Conservation (phyloP, 805 yeast genomes). For the Kregervanrija pseudodelftensis region DNA sequence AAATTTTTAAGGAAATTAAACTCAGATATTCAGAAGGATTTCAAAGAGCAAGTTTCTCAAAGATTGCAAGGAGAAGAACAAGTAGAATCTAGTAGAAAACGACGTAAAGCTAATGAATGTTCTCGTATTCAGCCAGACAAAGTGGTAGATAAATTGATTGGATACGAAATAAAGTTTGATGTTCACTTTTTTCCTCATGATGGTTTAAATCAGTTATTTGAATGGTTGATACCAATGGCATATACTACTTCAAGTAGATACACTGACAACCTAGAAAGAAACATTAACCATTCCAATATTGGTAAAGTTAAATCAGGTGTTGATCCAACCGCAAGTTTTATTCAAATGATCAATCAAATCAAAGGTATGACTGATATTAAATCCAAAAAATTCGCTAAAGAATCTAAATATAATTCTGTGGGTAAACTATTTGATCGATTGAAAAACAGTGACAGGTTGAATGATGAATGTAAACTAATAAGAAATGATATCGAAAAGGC, state of each 20-base stretch:
- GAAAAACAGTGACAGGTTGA: neutral
- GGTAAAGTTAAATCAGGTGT: constrained; percentile 50
- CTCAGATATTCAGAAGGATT: constrained; percentile 39
- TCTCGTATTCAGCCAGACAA: constrained; percentile 20
- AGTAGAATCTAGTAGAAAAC: constrained; percentile 2
- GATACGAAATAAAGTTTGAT: constrained; percentile 39
- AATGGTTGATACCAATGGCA: constrained; percentile 51
- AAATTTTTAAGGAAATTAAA: constrained; percentile 37
- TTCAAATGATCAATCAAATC: constrained; percentile 48
- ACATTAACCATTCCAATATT: constrained; percentile 46
- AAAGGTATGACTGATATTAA: constrained; percentile 48
- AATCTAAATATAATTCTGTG: constrained; percentile 7
- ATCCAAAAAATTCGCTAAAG: constrained; percentile 37
- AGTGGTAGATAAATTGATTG: constrained; percentile 34
- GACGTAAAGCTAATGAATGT: constrained; percentile 2
- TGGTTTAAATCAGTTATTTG: constrained; percentile 38
- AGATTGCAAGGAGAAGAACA: constrained; percentile 4
- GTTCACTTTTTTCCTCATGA: constrained; percentile 45
- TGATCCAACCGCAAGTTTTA: constrained; percentile 37
- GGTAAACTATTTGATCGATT: constrained; percentile 4
- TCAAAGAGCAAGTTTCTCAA: constrained; percentile 25
- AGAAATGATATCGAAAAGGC: constrained; percentile 45
- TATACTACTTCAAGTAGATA: constrained; percentile 46
- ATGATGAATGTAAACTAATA: constrained; percentile 9
- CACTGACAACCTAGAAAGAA: constrained; percentile 50